Percentiles rank a stretch among this genome's conserved stretches.
These are phyloP conservation scores for Phyllosticta capitalensis DNA, from an alignment of 2,329 filamentous ascomycete genomes.

Conservation along the genomic window DNA sequence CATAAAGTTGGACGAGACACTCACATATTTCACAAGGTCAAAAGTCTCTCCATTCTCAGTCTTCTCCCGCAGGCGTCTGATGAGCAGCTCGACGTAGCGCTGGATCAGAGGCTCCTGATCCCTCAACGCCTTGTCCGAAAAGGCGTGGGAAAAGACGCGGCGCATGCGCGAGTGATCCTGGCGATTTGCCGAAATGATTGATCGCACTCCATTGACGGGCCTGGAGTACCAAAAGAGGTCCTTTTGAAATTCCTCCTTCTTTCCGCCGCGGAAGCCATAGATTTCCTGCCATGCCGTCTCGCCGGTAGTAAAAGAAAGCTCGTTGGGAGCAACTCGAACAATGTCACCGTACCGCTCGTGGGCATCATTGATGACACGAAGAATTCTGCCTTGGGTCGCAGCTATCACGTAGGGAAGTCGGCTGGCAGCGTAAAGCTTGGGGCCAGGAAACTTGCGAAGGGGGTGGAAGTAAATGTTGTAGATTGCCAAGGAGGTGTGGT, in stretches of 20 bases:
- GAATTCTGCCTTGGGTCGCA: slow-evolving; percentile 20
- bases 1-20: neutral
- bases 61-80: slow-evolving; percentile 29
- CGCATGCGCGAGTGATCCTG: slow-evolving; percentile 30
- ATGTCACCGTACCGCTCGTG: slow-evolving; percentile 35
- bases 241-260: slow-evolving; percentile 18
- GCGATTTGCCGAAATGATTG: slow-evolving; percentile 29
- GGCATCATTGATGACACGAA: slow-evolving; percentile 19
- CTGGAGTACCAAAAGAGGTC: slow-evolving; percentile 20
- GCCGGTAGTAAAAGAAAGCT: slow-evolving; percentile 35
- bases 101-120: slow-evolving; percentile 33
- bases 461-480: slow-evolving; percentile 37
- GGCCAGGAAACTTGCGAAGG: slow-evolving; percentile 35
- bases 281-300: slow-evolving; percentile 32
- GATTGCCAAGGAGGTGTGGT: slow-evolving; percentile 15
- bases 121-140: slow-evolving; percentile 30
- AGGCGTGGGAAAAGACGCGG: slow-evolving; percentile 31
- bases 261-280: slow-evolving; percentile 23
- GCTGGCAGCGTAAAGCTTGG: slow-evolving; percentile 24
- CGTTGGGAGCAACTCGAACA: slow-evolving; percentile 32
- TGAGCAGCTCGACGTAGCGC: slow-evolving; percentile 32
- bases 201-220: slow-evolving; percentile 26
- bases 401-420: slow-evolving; percentile 24
- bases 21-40: slow-evolving; percentile 26
- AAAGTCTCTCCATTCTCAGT: slow-evolving; percentile 19